These are phyloP conservation scores for Fusarium vanettenii DNA, from an alignment of 2,329 filamentous ascomycete species.

Conservation along the genomic window DNA sequence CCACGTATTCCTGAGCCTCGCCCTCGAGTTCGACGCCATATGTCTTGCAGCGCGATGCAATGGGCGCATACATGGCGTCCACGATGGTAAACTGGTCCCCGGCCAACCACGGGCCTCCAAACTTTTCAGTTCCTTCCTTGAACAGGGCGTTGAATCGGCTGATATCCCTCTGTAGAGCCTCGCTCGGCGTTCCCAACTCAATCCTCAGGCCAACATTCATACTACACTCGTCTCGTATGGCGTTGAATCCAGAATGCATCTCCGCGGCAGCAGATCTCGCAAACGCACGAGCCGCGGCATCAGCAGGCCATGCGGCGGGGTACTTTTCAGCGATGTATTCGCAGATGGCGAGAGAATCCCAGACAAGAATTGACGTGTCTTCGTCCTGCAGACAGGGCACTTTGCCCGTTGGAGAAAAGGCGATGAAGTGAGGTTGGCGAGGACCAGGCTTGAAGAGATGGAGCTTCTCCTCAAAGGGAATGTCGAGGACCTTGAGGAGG, in stretches of 20 bases:
- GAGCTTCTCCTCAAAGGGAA: conserved; percentile 57
- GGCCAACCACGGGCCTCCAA: conserved; percentile 56
- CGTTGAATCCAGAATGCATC: conserved; percentile 59
- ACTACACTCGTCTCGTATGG: conserved; percentile 55
- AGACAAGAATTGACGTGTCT: conserved; percentile 48
- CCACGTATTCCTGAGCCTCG: conserved; percentile 47
- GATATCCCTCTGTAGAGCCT: conserved; percentile 50
- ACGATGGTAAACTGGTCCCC: conserved; percentile 52
- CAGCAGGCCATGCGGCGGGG: conserved; percentile 56
- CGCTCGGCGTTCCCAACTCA: conserved; percentile 44
- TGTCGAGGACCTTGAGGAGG: conserved; percentile 55
- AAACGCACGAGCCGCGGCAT: conserved; percentile 53
- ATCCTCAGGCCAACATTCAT: conserved; percentile 57
- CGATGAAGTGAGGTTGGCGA: conserved; percentile 49
- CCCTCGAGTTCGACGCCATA: conserved; percentile 49
- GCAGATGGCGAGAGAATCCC: conserved; percentile 61
- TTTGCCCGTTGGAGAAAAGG: conserved; percentile 55
- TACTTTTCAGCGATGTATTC: conserved; percentile 59
- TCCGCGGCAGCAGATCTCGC: conserved; percentile 58
- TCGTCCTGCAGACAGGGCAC: conserved; percentile 55
- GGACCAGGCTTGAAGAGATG: conserved; percentile 47
- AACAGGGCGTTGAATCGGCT: conserved; percentile 52
- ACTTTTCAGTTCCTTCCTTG: conserved; percentile 50
- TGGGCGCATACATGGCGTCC: conserved; percentile 57
- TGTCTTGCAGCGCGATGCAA: conserved; percentile 54